phyloP scores from a whole-genome alignment of 257 asterid genomes.

The Solanum lignicaule region DNA sequence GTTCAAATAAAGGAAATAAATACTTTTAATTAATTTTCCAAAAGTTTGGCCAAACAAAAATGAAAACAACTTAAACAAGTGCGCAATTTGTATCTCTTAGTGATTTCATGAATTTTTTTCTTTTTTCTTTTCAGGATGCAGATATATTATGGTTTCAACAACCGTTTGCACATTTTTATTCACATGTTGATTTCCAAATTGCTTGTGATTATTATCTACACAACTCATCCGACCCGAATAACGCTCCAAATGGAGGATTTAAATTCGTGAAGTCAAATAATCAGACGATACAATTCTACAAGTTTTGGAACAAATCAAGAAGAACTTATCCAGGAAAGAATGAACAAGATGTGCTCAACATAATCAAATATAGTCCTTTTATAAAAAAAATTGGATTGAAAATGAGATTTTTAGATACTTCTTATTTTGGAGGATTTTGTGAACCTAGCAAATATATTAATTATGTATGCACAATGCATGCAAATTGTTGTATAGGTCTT shows the following conservation, averaged over 20 bases:
- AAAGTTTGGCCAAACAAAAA: not conserved
- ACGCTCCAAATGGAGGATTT: constrained; percentile 44
- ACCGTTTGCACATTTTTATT: constrained; percentile 36
- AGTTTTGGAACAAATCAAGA: constrained; percentile 38
- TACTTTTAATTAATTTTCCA: not conserved
- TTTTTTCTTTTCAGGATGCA: constrained; percentile 26
- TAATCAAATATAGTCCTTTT: constrained; percentile 25
- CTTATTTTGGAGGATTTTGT: constrained; percentile 49
- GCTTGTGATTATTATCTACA: constrained; percentile 25
- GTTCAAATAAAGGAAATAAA: not conserved
- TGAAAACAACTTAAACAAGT: not conserved
- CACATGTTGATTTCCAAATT: constrained; percentile 31
- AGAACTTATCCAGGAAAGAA: constrained; percentile 16
- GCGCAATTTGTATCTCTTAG: not conserved
- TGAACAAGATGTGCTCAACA: constrained; percentile 46
- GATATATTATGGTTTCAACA: constrained; percentile 49
- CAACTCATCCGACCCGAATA: constrained; percentile 10
- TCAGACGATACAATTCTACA: constrained; percentile 30
- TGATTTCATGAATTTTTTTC: not conserved
- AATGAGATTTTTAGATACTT: constrained; percentile 36
- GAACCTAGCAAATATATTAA: constrained; percentile 38
- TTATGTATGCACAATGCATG: constrained; percentile 51
- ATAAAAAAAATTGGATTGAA: constrained; percentile 24
- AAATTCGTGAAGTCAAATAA: constrained; percentile 27
- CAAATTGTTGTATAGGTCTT: constrained; percentile 55